Base-by-base conservation (phyloP, 768 basidiomycete genomes). In the Coprinopsis cinerea region DNA sequence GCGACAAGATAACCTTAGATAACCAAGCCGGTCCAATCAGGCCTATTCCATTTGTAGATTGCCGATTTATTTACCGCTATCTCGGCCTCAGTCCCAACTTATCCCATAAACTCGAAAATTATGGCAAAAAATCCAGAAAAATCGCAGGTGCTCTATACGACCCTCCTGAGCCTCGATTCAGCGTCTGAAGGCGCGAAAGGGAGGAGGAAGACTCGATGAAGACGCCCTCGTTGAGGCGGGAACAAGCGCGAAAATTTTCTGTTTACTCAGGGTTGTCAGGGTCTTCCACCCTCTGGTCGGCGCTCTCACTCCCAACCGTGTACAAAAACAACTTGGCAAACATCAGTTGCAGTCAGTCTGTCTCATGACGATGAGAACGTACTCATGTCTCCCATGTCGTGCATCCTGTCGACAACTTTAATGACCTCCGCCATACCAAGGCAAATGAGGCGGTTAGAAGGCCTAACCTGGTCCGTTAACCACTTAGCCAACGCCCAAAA, bases 31-130 rank as follows among this genome's bases (percentile, higher is more conserved):
- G 47, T 46, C 46, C 55, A 55, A 56, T 56, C 49, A 55, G 28
- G n/a, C 39, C 57, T 52, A 55, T 62, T 60, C 53, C 28, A 44
- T 53, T 55, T 50, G 37, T 41, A 40, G 39, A 40, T 23, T 18
- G 23, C 41, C 41, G 41, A 43, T 10, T 25, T 5, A 43, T 24
- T 43, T 11, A 25, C 24, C 37, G 37, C 4, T 49, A 50, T 50
- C 49, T 44, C 27, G 28, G 41, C 26, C 14, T 25, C 26, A 32
- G 30, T 18, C 18, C 7, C 7, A 39, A 39, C 17, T 10, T 39
- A 10, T 23, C 15, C 28, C 15, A 44, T 44, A 25, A 44, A 44
- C n/a, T 9, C 9, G 23, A 44, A 44, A 44, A 44, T 44, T 26
- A 15, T 44, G 3, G 11, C 24, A 39, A 10, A 18, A 11, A 11